A percentile compares a stretch with the other conserved stretches of the same genome.
Evolutionary conservation across 202 grass and related monocot genomes (phyloP).

Genomic region (Carex sylvatica): DNA sequence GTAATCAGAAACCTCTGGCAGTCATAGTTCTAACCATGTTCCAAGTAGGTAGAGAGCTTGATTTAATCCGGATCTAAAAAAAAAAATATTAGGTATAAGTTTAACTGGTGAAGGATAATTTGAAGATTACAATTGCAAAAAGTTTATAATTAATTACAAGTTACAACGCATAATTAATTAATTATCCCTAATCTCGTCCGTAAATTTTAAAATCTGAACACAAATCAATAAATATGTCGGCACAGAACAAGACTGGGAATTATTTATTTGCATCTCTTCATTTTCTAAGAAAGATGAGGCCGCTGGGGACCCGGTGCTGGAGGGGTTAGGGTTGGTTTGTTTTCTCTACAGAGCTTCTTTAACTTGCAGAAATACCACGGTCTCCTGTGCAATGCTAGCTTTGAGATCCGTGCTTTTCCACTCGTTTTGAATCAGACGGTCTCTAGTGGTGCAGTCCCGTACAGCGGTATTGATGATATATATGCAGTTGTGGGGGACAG

Average conservation of each 20-base stretch:
- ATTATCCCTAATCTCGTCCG: background rate
- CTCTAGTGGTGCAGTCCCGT: background rate
- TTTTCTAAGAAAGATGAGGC: background rate
- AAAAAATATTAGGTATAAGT: background rate
- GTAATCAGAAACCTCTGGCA: background rate
- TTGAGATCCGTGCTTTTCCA: background rate
- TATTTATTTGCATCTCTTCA: too few species aligned
- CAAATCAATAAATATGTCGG: conserved; percentile 3
- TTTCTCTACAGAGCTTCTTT: too few species aligned
- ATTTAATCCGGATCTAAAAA: background rate
- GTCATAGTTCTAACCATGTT: background rate
- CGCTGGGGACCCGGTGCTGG: too few species aligned
- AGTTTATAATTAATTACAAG: background rate
- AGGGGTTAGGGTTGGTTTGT: too few species aligned
- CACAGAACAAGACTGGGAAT: conserved; percentile 4
- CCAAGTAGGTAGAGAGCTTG: background rate
- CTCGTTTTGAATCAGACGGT: background rate
- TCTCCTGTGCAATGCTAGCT: background rate
- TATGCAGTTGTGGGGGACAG: background rate
- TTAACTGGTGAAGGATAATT: background rate
- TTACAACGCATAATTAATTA: background rate
- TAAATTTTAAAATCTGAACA: background rate
- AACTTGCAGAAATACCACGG: too few species aligned
- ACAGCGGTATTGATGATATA: background rate
- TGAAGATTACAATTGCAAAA: background rate